These are phyloP conservation scores for Trypanosoma grayi DNA, from an alignment of 208 protist genomes.

Conservation along the genomic window DNA sequence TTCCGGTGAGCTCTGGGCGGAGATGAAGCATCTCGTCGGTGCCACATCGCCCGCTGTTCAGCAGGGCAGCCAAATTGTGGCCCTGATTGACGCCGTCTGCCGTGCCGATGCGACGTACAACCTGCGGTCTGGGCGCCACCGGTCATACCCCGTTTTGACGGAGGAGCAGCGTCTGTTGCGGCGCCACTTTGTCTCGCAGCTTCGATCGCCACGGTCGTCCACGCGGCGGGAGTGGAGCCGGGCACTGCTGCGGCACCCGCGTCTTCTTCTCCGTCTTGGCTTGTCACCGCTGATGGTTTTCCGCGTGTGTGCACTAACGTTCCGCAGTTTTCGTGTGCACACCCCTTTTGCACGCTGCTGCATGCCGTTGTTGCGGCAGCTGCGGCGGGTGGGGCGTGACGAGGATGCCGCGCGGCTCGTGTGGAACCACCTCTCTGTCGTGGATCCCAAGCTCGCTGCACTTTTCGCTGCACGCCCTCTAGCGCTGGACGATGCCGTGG, in stretches of 20 bases:
- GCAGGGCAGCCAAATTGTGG: background rate
- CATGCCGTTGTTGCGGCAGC: constrained; percentile 22
- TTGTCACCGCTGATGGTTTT: constrained; percentile 42
- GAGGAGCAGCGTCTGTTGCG: constrained; percentile 1
- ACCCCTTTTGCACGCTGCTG: constrained; percentile 30
- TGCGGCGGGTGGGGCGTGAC: constrained; percentile 28
- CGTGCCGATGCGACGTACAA: background rate
- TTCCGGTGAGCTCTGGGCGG: background rate
- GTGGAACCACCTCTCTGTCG: constrained; percentile 67
- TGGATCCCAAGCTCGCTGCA: constrained; percentile 2
- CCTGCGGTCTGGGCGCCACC: no score
- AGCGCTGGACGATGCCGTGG: constrained; percentile 26
- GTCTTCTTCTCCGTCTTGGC: constrained; percentile 27
- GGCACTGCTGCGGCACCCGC: constrained; percentile 30
- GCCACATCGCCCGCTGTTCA: background rate
- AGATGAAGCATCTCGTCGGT: background rate
- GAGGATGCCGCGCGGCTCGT: constrained; percentile 41
- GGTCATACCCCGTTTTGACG: no score
- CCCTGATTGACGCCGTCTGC: constrained; percentile 6
- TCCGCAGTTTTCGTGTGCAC: constrained; percentile 31
- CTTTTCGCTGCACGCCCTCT: constrained; percentile 26
- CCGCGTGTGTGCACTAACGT: constrained; percentile 30
- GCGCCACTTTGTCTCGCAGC: constrained; percentile 13
- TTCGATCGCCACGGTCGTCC: constrained; percentile 16
- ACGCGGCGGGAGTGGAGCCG: constrained; percentile 22